Evolutionary conservation across 768 basidiomycete species (phyloP), one percentile per base, ranked within the genome.

Genomic region (Leccinum subtestaceum): DNA sequence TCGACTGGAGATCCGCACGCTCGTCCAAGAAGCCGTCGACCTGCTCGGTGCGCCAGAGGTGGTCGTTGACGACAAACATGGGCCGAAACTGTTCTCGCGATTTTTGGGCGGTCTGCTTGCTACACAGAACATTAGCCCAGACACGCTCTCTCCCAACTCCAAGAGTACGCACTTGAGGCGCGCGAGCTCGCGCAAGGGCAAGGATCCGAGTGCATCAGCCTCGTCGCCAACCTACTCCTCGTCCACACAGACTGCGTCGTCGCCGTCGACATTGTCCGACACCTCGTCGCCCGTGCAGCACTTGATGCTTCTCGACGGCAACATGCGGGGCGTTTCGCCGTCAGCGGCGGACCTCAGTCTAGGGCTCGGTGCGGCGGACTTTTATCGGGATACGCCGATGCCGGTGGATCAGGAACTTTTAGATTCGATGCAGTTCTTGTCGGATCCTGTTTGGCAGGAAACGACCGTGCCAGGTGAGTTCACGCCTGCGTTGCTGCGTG

Each of bases 51-150:
- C 86, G 0, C 81, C 87, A 6, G 84, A 87, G 56, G 82, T 93
- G 17, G 86, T 86, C 19, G 80, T 93, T 59, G 92, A 94, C 72
- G 87, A 89, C 27, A 85, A 85, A 17, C 91, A 93, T 67, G 89
- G 88, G 0, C 91, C 91, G 1, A 88, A 85, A 68, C 76, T 93
- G 5, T 93, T 91, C 70, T 84, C 91, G 0, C 85, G 84, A 51
- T 93, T 93, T 81, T 78, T 94, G 49, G 82, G 83, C 47, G 84
- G 85, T 36, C 78, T 93, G 5, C 79, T 93, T 8, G 82, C 82
- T 15, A 81, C 81, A n/a, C 83, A 84, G 19, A 80, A 76, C 70
- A 77, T 79, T 10, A 61, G 62, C 12, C 61, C 61, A 2, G 48
- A 61, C 10, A 53, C 58, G 4, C 59, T 59, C 1, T 62, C 67